Base-by-base conservation (phyloP, 1,284 basidiomycete genomes). In the Coniferiporia weirii region DNA sequence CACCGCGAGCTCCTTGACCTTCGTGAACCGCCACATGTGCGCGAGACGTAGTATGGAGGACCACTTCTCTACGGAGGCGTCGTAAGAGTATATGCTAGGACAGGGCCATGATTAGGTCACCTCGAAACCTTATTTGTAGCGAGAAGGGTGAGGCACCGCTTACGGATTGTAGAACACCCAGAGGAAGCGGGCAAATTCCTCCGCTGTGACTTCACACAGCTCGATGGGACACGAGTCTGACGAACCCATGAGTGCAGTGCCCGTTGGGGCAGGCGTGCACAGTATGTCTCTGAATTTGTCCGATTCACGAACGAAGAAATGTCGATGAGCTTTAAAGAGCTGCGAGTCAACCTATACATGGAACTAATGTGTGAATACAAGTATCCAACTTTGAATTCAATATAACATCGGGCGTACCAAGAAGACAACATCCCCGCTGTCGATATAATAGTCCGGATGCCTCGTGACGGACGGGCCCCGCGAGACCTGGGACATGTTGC, bases 141-240 rank as follows among this genome's bases (percentile, higher is more conserved):
- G 44, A 46, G 10, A 32, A 51, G 7, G 4, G 49, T 17, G 12
- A 13, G 17, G 27, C 27, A 5, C 27, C 17, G 77, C 82, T 66
- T 66, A 87, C 84, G 78, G 78, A 51, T 86, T 83, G 50, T 88
- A 88, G 69, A 87, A 87, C 0, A 88, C 80, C 84, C 85, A 87
- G 0, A 86, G 64, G 17, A 88, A 79, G 3, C 75, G 73, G 0
- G 76, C 76, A 58, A 89, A 87, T 3, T 85, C 81, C 0, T 72
- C 68, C 0, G 75, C 68, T 0, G 68, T 70, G 10, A 81, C 73
- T 12, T 79, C 74, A 5, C 81, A 76, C 15, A 89, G 72, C 2
- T 77, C 71, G 51, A 83, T 78, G 0, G 85, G 80, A 27, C 70
- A 76, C 3, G 72, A 70, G 51, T 84, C 82, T 0, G 75, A 72